Percentiles rank a stretch among this genome's conserved stretches.
Conservation (phyloP, 768 basidiomycete species). For the Boletus subcaerulescens region DNA sequence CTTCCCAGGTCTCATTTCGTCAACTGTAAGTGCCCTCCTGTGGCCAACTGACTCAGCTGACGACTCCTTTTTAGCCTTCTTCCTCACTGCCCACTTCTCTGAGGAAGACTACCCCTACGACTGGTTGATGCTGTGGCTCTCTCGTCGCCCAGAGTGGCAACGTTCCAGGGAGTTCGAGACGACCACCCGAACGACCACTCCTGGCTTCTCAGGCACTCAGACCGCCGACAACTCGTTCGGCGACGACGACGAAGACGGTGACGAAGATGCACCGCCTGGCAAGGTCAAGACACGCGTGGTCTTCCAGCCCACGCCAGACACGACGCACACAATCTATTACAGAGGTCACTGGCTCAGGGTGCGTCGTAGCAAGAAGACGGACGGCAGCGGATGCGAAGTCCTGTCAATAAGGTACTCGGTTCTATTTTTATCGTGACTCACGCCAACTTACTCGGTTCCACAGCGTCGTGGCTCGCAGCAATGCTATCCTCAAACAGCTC, state of each 20-base stretch:
- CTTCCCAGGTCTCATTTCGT: constrained; percentile 73
- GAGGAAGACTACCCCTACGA: constrained; percentile 90
- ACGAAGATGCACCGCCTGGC: constrained; percentile 51
- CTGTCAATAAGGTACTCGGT: constrained; percentile 64
- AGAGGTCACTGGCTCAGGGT: constrained; percentile 82
- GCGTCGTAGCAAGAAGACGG: constrained; percentile 63
- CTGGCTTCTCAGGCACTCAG: constrained; percentile 49
- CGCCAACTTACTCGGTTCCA: constrained; percentile 11
- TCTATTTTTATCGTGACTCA: constrained; percentile 14
- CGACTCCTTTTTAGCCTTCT: constrained; percentile 52
- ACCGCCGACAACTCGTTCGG: constrained; percentile 55
- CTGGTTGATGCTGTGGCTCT: constrained; percentile 90
- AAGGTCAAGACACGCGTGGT: constrained; percentile 76
- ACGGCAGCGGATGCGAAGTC: constrained; percentile 68
- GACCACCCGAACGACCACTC: constrained; percentile 69
- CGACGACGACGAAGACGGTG: constrained; percentile 43
- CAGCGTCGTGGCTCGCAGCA: constrained; percentile 81
- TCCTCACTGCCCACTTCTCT: constrained; percentile 86
- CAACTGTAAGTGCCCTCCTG: constrained; percentile 58
- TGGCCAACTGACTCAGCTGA: constrained; percentile 8
- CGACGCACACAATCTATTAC: constrained; percentile 87
- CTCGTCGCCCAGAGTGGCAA: constrained; percentile 84
- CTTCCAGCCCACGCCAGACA: constrained; percentile 86
- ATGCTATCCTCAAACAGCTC: constrained; percentile 83
- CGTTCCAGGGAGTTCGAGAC: constrained; percentile 88